Evolutionary conservation across 225 moss, liverwort and hornwort genomes (phyloP), one percentile per base, ranked within the genome.

Genomic region (Sphagnum tenellum): DNA sequence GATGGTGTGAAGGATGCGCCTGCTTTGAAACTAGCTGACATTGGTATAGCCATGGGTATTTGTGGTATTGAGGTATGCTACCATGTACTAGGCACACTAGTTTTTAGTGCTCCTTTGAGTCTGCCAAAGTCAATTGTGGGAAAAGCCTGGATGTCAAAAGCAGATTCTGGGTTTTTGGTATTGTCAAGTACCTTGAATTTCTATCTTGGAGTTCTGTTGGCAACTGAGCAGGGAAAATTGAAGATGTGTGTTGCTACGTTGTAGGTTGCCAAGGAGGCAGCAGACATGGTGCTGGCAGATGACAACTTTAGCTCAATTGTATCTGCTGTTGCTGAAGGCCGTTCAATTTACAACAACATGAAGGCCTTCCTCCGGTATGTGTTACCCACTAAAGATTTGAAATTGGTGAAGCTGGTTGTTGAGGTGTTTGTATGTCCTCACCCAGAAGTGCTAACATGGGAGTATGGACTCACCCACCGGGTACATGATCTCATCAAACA

Each of bases 141-240:
- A 29, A 29, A 29, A 29, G 29, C 29, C 29, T 29, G 29, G 29
- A 29, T 29, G 1, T 29, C 29, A 29, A 29, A 29, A 29, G 29
- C 29, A 29, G 29, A 29, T 29, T 29, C 29, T 29, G 29, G 29
- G 29, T 0, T 29, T 29, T 29, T 29, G 29, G 29, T 29, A 29
- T 29, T 29, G 29, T 29, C 29, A 29, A 29, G 29, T 29, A 29
- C 29, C 29, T 29, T 29, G 29, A 29, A 0, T 29, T 29, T 29
- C 29, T 29, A 29, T 29, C 29, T 29, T 29, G 0, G 29, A 29
- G 29, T 29, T 29, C 91, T 91, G 94, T 95, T 69, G 94, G 91
- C 0, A 95, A 95, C 74, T 91, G 91, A 75, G 94, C 94, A 62
- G 78, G 88, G 47, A 91, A 95, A 60, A 95, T 95, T 95, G 91